Percentiles rank a stretch among this genome's conserved stretches.
Conservation (phyloP, 805 yeast species). For the Myxozyma monticola region DNA sequence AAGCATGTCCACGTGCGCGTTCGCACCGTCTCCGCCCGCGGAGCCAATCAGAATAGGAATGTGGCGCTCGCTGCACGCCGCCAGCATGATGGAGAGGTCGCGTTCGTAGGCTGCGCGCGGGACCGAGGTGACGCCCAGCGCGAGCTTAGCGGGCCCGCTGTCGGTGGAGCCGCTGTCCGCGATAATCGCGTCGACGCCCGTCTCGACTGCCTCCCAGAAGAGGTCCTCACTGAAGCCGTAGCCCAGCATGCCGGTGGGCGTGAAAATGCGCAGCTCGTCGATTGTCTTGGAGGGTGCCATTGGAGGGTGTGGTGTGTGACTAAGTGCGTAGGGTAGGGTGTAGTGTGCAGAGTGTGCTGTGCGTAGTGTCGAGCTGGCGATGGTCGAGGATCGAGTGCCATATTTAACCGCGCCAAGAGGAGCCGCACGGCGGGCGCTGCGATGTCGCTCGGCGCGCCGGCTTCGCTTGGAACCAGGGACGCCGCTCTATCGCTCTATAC, state of each 20-base stretch:
- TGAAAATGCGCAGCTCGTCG: constrained; percentile 2
- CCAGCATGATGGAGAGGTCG: neutral
- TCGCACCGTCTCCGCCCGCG: constrained; percentile 1
- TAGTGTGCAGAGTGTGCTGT: too few species aligned
- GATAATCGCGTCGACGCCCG: constrained; percentile 6
- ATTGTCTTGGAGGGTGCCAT: too few species aligned
- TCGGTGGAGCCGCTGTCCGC: constrained; percentile 12
- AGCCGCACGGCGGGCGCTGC: too few species aligned
- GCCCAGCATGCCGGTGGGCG: constrained; percentile 14
- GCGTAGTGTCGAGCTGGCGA: too few species aligned
- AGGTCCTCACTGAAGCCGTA: constrained; percentile 4
- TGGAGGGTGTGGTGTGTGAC: too few species aligned
- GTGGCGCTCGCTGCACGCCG: neutral
- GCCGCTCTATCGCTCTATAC: too few species aligned
- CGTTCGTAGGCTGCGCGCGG: constrained; percentile 2
- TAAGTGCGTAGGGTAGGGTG: too few species aligned
- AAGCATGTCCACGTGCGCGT: neutral
- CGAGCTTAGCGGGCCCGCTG: constrained; percentile 13
- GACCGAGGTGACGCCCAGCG: neutral
- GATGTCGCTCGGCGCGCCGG: too few species aligned
- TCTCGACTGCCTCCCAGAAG: constrained; percentile 1
- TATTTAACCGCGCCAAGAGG: too few species aligned
- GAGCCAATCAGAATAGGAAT: neutral
- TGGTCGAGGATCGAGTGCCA: too few species aligned
- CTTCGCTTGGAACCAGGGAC: too few species aligned